Evolutionary conservation across 2,329 filamentous ascomycete species (phyloP).

Genomic region (Trichophyton benhamiae): DNA sequence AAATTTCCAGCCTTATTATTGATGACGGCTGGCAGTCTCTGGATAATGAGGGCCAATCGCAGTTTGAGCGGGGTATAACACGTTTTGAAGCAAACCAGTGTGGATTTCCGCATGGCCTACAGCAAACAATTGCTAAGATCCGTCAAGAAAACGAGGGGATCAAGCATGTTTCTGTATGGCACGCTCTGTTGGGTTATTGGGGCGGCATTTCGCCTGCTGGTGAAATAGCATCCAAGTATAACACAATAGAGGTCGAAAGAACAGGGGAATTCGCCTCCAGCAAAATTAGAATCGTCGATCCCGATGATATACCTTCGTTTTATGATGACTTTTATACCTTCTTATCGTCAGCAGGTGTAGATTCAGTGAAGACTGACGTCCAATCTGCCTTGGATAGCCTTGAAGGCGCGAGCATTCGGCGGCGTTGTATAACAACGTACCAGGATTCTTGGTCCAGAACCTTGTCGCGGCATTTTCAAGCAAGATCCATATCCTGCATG

Average conservation of each 20-base stretch:
- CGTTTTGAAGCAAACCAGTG: constrained; percentile 74
- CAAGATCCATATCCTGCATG: constrained; percentile 84
- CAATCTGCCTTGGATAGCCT: constrained; percentile 81
- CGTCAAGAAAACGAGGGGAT: constrained; percentile 58
- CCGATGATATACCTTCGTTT: constrained; percentile 60
- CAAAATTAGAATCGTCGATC: constrained; percentile 59
- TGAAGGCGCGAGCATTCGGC: constrained; percentile 54
- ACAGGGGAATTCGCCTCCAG: constrained; percentile 45
- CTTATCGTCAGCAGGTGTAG: constrained; percentile 58
- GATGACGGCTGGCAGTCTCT: constrained; percentile 94
- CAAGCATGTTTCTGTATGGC: constrained; percentile 84
- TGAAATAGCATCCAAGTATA: constrained; percentile 63
- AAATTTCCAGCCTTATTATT: constrained; percentile 76
- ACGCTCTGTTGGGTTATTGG: constrained; percentile 82
- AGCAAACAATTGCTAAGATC: constrained; percentile 56
- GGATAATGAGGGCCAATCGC: constrained; percentile 41
- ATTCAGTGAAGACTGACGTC: constrained; percentile 84
- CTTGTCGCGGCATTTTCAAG: constrained; percentile 63
- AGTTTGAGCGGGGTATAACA: constrained; percentile 51
- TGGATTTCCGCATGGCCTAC: constrained; percentile 70
- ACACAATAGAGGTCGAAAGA: constrained; percentile 50
- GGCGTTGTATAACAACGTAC: constrained; percentile 59
- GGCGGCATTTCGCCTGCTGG: constrained; percentile 69
- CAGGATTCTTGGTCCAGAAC: constrained; percentile 77
- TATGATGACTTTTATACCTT: constrained; percentile 90